These are phyloP conservation scores for Alternaria panax DNA, from an alignment of 2,329 filamentous ascomycete species.

Conservation along the genomic window DNA sequence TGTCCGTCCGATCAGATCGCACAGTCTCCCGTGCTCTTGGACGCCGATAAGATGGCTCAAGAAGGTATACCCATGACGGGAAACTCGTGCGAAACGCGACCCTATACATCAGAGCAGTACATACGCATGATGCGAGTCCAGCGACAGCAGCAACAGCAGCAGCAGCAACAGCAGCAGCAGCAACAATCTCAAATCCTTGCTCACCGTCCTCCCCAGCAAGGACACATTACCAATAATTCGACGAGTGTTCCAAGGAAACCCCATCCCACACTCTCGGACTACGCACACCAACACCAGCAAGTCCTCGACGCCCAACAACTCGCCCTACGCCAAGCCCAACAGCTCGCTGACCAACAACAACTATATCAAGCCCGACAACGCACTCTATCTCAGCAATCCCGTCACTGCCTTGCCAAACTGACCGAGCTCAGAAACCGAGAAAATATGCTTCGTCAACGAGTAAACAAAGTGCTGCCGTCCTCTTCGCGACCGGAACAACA, in stretches of 20 bases:
- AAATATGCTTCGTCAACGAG: not conserved
- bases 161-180: not conserved
- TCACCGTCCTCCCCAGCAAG: not conserved
- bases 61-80: constrained; percentile 25
- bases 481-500: not conserved
- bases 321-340: not conserved
- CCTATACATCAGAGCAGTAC: not conserved
- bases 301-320: not conserved
- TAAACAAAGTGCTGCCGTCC: not conserved
- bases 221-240: not conserved
- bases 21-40: constrained; percentile 16
- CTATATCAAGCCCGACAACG: not conserved
- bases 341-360: too few species aligned
- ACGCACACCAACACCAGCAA: not conserved
- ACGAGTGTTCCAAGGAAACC: not conserved
- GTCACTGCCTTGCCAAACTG: not conserved
- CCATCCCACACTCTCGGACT: not conserved
- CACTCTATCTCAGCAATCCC: not conserved
- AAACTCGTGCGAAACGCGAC: not conserved
- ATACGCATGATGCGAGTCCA: not conserved
- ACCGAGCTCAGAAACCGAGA: not conserved
- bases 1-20: not conserved
- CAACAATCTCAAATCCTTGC: not conserved
- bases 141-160: not conserved
- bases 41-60: constrained; percentile 14